Conservation (phyloP, 23 red algal genomes). For the Gracilaria vermiculophylla region DNA sequence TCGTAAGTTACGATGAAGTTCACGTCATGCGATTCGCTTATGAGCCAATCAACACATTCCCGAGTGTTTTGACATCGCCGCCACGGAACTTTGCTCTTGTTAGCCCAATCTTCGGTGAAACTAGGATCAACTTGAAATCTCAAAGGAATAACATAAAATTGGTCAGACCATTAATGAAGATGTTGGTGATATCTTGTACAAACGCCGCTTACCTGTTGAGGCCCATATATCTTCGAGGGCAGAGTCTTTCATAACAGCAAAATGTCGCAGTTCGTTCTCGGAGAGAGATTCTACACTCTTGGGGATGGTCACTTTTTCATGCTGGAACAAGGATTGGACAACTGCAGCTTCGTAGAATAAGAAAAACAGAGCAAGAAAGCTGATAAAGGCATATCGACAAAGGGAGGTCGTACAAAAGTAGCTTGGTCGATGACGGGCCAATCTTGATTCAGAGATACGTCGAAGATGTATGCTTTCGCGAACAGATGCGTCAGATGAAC, state of each 20-base stretch:
- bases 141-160: not conserved
- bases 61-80: not conserved
- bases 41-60: constrained; percentile 12
- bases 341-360: constrained; percentile 46
- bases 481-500: not conserved
- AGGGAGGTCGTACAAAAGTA: constrained; percentile 14
- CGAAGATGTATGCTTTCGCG: not conserved
- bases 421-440: not conserved
- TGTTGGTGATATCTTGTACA: not conserved
- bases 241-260: constrained; percentile 42
- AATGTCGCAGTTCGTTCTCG: not conserved
- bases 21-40: not conserved
- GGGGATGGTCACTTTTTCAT: not conserved
- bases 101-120: not conserved
- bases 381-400: constrained; percentile 9
- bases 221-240: constrained; percentile 33
- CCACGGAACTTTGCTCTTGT: constrained; percentile 17
- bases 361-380: constrained; percentile 9
- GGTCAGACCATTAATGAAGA: not conserved
- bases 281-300: not conserved
- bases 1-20: constrained; percentile 27
- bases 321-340: constrained; percentile 28
- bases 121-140: not conserved
- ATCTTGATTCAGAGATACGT: too few species aligned
- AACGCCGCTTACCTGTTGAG: not conserved